A percentile compares a stretch with the other conserved stretches of the same genome.
These are phyloP conservation scores for Trichothecium sympodiale DNA, from an alignment of 2,329 filamentous ascomycete species.

Conservation along the genomic window DNA sequence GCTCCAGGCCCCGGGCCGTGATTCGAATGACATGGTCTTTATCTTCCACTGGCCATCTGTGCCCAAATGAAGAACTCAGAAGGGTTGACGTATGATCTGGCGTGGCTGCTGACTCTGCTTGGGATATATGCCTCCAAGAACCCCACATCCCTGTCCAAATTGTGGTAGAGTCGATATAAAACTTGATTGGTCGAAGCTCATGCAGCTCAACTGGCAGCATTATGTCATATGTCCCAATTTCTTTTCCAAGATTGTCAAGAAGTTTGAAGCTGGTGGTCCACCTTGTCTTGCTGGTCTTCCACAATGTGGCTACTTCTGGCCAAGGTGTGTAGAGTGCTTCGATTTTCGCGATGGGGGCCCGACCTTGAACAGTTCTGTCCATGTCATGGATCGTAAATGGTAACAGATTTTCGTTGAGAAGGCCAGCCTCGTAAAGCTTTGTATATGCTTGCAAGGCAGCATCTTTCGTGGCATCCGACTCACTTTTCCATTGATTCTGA, in stretches of 20 bases:
- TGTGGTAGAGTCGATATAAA: constrained; percentile 26
- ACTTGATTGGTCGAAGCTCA: constrained; percentile 19
- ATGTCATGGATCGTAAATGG: constrained; percentile 39
- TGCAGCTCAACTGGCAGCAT: constrained; percentile 32
- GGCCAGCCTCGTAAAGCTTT: constrained; percentile 53
- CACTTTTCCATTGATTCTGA: constrained; percentile 49
- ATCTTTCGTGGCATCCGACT: constrained; percentile 66
- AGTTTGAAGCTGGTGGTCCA: constrained; percentile 21
- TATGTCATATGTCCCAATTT: constrained; percentile 27
- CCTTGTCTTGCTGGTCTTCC: constrained; percentile 17
- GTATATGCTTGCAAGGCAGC: constrained; percentile 74
- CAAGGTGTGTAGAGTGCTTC: constrained; percentile 34
- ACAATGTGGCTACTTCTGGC: constrained; percentile 28
- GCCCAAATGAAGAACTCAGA: constrained; percentile 33
- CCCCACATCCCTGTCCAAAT: constrained; percentile 21
- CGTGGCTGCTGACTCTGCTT: constrained; percentile 7
- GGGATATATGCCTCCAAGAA: constrained; percentile 8
- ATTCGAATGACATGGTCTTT: constrained; percentile 33
- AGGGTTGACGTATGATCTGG: constrained; percentile 34
- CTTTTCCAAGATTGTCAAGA: constrained; percentile 17
- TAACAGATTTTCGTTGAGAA: constrained; percentile 70
- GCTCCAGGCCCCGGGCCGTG: constrained; percentile 10
- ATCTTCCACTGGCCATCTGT: constrained; percentile 31
- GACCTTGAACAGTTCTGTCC: constrained; percentile 24
- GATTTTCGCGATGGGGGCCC: constrained; percentile 22